Percentiles rank a stretch among this genome's conserved stretches.
Evolutionary conservation across 805 yeast genomes (phyloP).

Genomic region (Hemisphaericaspora nanyangensis): DNA sequence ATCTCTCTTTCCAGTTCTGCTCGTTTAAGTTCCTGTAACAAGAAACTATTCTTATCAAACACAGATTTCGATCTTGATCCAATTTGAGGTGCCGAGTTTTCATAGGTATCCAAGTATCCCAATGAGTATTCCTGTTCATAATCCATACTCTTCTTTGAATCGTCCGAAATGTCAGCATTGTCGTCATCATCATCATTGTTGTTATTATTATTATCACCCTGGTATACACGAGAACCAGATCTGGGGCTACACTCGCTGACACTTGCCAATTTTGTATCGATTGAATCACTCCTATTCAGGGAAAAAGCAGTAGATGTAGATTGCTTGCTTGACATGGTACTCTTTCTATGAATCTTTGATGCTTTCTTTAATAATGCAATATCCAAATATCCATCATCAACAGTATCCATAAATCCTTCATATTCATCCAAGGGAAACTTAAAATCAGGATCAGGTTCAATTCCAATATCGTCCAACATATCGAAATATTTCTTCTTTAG

Average conservation of each 20-base stretch:
- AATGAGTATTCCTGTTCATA: conserved; percentile 25
- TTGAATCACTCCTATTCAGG: not conserved
- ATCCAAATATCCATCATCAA: conserved; percentile 66
- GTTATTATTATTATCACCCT: not conserved
- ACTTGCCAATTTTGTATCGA: conserved; percentile 1
- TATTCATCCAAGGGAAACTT: conserved; percentile 46
- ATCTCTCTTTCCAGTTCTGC: conserved; percentile 10
- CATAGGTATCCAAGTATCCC: conserved; percentile 26
- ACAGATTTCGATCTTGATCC: conserved; percentile 35
- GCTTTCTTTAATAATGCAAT: conserved; percentile 48
- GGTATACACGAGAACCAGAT: not conserved
- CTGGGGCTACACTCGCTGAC: not conserved
- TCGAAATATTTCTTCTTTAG: conserved; percentile 21
- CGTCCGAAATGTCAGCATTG: conserved; percentile 13
- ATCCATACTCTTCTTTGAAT: conserved; percentile 21
- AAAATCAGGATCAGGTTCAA: conserved; percentile 19
- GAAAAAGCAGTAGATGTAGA: conserved; percentile 3
- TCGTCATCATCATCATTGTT: not conserved
- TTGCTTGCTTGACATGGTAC: conserved; percentile 8
- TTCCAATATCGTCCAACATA: conserved; percentile 15
- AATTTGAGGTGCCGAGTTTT: conserved; percentile 11
- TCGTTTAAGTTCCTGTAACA: conserved; percentile 8
- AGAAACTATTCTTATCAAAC: conserved; percentile 24
- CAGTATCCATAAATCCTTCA: conserved; percentile 52
- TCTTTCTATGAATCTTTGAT: conserved; percentile 23